Conservation (phyloP, 257 asterid species). For the Petunia secreta region DNA sequence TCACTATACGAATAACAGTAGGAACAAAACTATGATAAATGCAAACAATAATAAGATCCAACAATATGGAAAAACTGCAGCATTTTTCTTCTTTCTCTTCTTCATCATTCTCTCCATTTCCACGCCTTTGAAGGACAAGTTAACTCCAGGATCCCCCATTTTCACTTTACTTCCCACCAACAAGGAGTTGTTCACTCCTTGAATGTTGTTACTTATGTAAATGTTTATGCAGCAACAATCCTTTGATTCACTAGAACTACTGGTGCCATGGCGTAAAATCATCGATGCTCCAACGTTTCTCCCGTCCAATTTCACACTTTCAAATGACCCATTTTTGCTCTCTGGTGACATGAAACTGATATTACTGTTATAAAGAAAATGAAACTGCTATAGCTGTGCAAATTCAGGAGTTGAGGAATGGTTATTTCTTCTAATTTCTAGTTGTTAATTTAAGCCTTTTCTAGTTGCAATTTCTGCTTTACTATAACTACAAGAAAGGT, state of each 20-base stretch:
- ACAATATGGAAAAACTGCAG: background rate
- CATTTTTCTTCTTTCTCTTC: background rate
- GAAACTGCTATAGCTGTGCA: background rate
- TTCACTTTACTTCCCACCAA: conserved; percentile 65
- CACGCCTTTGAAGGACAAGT: conserved; percentile 39
- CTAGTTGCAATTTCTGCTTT: background rate
- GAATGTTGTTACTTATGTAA: conserved; percentile 65
- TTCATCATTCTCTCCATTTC: background rate
- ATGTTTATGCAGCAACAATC: conserved; percentile 67
- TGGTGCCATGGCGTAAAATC: conserved; percentile 43
- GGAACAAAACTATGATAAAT: background rate
- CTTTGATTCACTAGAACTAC: conserved; percentile 44
- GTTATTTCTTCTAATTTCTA: too few species aligned
- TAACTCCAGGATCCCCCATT: conserved; percentile 69
- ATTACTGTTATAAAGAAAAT: too few species aligned
- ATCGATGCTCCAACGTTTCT: conserved; percentile 31
- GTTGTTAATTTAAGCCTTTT: background rate
- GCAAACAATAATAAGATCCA: background rate
- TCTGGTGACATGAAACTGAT: background rate
- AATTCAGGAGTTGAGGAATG: background rate
- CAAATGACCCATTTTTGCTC: conserved; percentile 3
- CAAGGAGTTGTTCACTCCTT: conserved; percentile 74
- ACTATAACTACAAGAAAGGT: background rate
- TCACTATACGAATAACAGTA: background rate
- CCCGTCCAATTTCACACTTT: conserved; percentile 36